phyloP scores from a whole-genome alignment of 176 grass and related monocot genomes.

The Phyllostachys edulis region DNA sequence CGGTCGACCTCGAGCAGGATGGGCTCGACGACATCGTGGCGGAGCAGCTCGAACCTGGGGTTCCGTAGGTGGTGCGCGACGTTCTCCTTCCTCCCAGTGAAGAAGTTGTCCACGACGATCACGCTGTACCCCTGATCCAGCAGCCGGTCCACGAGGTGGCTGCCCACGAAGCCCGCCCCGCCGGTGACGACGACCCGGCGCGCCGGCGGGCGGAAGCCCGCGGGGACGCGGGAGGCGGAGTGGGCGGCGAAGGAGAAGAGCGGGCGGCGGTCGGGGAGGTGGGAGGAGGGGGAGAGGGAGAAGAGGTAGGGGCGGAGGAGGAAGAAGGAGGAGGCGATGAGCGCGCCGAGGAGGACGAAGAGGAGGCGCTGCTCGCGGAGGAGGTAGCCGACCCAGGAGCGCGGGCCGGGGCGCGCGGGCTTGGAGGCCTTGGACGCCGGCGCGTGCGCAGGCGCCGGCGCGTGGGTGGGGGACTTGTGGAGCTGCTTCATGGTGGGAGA shows the following conservation, averaged over 20 bases:
- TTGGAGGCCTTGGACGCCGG: slow-evolving; percentile 48
- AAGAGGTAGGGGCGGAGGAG: slow-evolving; percentile 81
- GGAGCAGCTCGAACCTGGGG: slow-evolving; percentile 92
- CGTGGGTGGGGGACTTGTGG: slow-evolving; percentile 52
- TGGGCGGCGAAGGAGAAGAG: slow-evolving; percentile 44
- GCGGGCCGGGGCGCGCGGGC: slow-evolving; percentile 43
- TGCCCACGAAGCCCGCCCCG: slow-evolving; percentile 83
- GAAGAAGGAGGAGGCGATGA: slow-evolving; percentile 96
- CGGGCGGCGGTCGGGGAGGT: background rate
- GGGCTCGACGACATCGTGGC: slow-evolving; percentile 88
- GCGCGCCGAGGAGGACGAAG: slow-evolving; percentile 89
- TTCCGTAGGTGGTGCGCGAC: slow-evolving; percentile 73
- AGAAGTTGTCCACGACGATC: slow-evolving; percentile 94
- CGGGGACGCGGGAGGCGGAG: slow-evolving; percentile 31
- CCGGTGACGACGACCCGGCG: slow-evolving; percentile 80
- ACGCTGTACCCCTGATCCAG: slow-evolving; percentile 82
- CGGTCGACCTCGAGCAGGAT: slow-evolving; percentile 90
- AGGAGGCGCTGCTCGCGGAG: slow-evolving; percentile 93
- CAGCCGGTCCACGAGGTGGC: slow-evolving; percentile 87
- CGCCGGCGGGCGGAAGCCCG: slow-evolving; percentile 39
- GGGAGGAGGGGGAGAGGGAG: slow-evolving; percentile 33
- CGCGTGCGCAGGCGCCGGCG: slow-evolving; percentile 17
- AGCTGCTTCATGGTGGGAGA: slow-evolving; percentile 73
- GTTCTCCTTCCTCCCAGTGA: slow-evolving; percentile 83
- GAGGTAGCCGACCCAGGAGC: slow-evolving; percentile 71